A percentile compares a stretch with the other conserved stretches of the same genome.
Conservation (phyloP, 2,329 filamentous ascomycete species). For the Purpureocillium lavendulum region DNA sequence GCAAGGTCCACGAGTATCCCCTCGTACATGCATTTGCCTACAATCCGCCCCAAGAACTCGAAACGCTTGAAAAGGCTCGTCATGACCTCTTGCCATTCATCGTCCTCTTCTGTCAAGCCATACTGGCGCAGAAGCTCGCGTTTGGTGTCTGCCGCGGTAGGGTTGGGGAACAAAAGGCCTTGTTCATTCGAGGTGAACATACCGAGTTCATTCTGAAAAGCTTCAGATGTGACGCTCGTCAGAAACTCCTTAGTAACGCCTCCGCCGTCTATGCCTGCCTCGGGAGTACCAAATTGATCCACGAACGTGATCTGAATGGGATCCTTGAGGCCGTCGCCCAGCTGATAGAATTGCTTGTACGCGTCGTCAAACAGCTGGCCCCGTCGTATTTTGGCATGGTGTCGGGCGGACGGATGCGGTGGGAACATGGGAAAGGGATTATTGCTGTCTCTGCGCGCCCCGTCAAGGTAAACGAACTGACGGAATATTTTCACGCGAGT, state of each 20-base stretch:
- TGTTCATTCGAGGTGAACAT: conserved; percentile 81
- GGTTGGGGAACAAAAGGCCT: conserved; percentile 84
- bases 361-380: conserved; percentile 80
- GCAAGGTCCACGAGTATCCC: conserved; percentile 88
- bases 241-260: conserved; percentile 97
- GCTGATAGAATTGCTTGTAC: conserved; percentile 69
- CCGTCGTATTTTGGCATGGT: conserved; percentile 74
- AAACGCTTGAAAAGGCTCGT: conserved; percentile 61
- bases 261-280: conserved; percentile 93
- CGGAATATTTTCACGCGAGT: conserved; percentile 89
- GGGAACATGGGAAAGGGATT: conserved; percentile 6
- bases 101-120: conserved; percentile 42
- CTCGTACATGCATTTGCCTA: conserved; percentile 96
- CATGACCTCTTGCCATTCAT: conserved; percentile 49
- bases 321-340: conserved; percentile 82
- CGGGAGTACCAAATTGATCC: conserved; percentile 75
- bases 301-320: conserved; percentile 96
- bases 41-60: conserved; percentile 85
- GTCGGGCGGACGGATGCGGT: conserved; percentile 36
- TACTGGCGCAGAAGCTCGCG: conserved; percentile 46
- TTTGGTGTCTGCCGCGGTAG: conserved; percentile 62
- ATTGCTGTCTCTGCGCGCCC: conserved; percentile 14
- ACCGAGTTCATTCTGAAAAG: conserved; percentile 53
- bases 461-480: conserved; percentile 78
- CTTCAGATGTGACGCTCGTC: conserved; percentile 77